Base-by-base conservation (phyloP, 2,329 filamentous ascomycete species). In the Aspergillus persii region DNA sequence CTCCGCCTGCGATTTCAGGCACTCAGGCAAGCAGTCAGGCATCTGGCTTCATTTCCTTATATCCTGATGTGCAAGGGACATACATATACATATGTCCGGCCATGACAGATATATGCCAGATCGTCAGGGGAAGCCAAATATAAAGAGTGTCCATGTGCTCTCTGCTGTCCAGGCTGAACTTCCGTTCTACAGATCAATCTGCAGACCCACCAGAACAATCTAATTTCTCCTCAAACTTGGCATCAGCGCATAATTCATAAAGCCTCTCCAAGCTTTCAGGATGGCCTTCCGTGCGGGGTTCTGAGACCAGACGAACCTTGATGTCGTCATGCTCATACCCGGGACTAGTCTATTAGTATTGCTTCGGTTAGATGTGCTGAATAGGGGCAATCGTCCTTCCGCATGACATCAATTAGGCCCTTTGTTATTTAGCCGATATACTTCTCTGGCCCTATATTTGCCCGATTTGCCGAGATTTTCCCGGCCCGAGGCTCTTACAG, bases 1-100 rank as follows among this genome's bases (percentile, higher is more conserved):
- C 53, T 60, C 58, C 58, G 54, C 58, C 18, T 27, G 41, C 18
- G 3, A 8, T 23, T 15, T 46, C 41, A 46, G 41, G 41, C 41
- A 46, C 4, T 18, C 18, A 23, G 41, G 15, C 41, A 46, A 2
- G 18, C 18, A 23, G 18, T 46, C 41, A 46, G 8, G 8, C 31
- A 33, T 39, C 36, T n/a, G 12, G 12, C 36, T 31, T 8, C 5
- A 8, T 8, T n/a, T 8, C 36, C 15, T 41, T 5, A 18, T 41
- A 15, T 41, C 36, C 15, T 15, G 36, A 41, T n/a, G n/a, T 41
- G 36, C 36, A 41, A 41, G 36, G 36, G 12, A n/a, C 36, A 23
- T 23, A 23, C 2, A 2, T 23, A 23, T 23, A 23, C 18, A 23
- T 23, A 23, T 23, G 18, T 23, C 18, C 18, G 18, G 18, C 18